Conservation (phyloP, 345 rosid genomes). For the Aurinia saxatilis region DNA sequence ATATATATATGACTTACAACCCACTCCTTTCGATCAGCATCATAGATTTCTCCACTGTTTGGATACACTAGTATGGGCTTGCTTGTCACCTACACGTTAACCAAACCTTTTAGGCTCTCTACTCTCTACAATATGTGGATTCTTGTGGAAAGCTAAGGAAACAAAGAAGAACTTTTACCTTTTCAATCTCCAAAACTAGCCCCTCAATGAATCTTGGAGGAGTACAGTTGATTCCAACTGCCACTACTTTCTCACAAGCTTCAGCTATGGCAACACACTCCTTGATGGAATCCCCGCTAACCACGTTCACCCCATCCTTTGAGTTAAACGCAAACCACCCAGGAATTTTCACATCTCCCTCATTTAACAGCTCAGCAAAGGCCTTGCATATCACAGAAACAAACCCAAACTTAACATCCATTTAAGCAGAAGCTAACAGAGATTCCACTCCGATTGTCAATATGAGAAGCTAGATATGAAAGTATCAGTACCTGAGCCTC, state of each 20-base stretch:
- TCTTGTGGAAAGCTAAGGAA: background rate
- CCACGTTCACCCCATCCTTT: slow-evolving; percentile 67
- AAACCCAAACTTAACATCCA: slow-evolving; percentile 7
- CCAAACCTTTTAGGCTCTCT: background rate
- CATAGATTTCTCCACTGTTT: slow-evolving; percentile 75
- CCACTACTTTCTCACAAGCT: slow-evolving; percentile 52
- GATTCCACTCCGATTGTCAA: too few relatives aligned
- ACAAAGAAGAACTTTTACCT: slow-evolving; percentile 35
- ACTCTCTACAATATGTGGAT: background rate
- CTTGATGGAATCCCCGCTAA: slow-evolving; percentile 62
- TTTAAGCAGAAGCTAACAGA: background rate
- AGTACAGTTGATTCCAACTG: slow-evolving; percentile 82
- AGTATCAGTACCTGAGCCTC: slow-evolving; percentile 66
- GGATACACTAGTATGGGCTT: slow-evolving; percentile 73
- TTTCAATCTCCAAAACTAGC: slow-evolving; percentile 40
- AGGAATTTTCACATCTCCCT: slow-evolving; percentile 51
- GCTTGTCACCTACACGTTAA: slow-evolving; percentile 47
- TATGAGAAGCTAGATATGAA: background rate
- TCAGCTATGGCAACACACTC: slow-evolving; percentile 62
- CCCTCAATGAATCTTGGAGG: slow-evolving; percentile 75
- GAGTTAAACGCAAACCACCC: slow-evolving; percentile 81
- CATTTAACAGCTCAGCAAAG: slow-evolving; percentile 61
- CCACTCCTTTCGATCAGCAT: slow-evolving; percentile 60
- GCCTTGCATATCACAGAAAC: slow-evolving; percentile 33
- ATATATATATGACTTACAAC: slow-evolving; percentile 43